Percentiles rank a stretch among this genome's conserved stretches.
Conservation (phyloP, 495 filamentous ascomycete genomes). For the Lineolata rhizophorae region DNA sequence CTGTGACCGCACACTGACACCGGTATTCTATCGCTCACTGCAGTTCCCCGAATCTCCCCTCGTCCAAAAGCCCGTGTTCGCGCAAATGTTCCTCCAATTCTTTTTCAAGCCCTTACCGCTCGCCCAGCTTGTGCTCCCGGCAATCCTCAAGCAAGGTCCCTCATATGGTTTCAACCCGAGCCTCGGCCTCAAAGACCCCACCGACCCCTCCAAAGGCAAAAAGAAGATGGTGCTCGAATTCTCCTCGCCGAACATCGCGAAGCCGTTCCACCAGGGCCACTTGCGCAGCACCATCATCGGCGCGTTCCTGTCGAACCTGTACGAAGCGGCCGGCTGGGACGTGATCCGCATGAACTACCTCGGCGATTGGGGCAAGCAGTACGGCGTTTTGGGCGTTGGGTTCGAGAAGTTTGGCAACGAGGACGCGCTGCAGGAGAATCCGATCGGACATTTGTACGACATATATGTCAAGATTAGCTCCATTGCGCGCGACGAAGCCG, state of each 20-base stretch:
- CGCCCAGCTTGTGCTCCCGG: constrained; percentile 21
- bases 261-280: constrained; percentile 52
- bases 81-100: constrained; percentile 57
- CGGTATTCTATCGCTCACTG: neutral
- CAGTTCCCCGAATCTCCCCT: constrained; percentile 60
- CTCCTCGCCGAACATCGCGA: constrained; percentile 58
- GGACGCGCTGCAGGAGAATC: constrained; percentile 34
- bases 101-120: constrained; percentile 35
- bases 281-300: constrained; percentile 58
- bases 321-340: constrained; percentile 49
- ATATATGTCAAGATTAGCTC: constrained; percentile 46
- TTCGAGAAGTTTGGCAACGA: constrained; percentile 43
- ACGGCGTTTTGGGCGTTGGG: constrained; percentile 45
- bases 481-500: constrained; percentile 14
- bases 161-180: constrained; percentile 21
- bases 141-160: constrained; percentile 18
- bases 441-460: constrained; percentile 46
- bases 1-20: neutral
- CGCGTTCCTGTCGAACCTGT: constrained; percentile 45
- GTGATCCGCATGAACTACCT: constrained; percentile 54
- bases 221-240: constrained; percentile 38
- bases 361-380: constrained; percentile 60
- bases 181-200: constrained; percentile 14
- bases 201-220: constrained; percentile 12
- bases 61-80: constrained; percentile 38